Conservation (phyloP, 129 eudicot species). For the Glebionis coronaria region DNA sequence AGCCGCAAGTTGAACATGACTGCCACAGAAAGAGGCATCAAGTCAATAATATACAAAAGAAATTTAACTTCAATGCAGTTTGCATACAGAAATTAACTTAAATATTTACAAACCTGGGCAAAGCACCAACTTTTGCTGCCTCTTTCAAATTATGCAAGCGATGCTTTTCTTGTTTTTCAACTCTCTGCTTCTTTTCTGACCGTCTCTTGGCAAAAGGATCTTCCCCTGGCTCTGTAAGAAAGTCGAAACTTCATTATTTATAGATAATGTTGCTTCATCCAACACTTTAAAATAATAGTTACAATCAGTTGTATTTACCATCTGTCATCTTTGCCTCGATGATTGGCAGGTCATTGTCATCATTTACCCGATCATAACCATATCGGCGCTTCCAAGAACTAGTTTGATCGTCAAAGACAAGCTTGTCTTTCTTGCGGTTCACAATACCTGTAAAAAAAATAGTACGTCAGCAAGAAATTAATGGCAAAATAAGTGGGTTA, state of each 20-base stretch:
- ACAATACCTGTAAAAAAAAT: constrained; percentile 51
- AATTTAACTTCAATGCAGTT: too few species aligned
- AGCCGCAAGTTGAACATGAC: constrained; percentile 95
- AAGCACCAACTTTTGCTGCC: constrained; percentile 86
- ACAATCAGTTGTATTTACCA: constrained; percentile 42
- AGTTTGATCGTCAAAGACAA: constrained; percentile 81
- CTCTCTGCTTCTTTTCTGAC: constrained; percentile 75
- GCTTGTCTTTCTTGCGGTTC: constrained; percentile 73
- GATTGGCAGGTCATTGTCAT: constrained; percentile 84
- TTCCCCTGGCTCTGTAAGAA: constrained; percentile 74
- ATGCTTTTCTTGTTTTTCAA: constrained; percentile 81
- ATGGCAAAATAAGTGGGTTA: too few species aligned
- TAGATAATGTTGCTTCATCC: too few species aligned
- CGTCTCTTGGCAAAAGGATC: constrained; percentile 96
- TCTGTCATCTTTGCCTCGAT: constrained; percentile 92
- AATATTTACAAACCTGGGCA: constrained; percentile 66
- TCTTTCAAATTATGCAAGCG: constrained; percentile 68
- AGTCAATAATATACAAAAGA: too few species aligned
- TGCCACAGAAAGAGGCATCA: constrained; percentile 19
- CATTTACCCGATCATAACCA: constrained; percentile 93
- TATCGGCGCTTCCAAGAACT: constrained; percentile 86
- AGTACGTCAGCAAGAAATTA: constrained; percentile 4
- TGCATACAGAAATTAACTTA: not conserved
- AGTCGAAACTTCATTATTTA: too few species aligned
- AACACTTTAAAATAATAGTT: too few species aligned